Evolutionary conservation across 2,329 filamentous ascomycete species (phyloP), one percentile per base, ranked within the genome.

Genomic region (Trichocomaceae sp.): DNA sequence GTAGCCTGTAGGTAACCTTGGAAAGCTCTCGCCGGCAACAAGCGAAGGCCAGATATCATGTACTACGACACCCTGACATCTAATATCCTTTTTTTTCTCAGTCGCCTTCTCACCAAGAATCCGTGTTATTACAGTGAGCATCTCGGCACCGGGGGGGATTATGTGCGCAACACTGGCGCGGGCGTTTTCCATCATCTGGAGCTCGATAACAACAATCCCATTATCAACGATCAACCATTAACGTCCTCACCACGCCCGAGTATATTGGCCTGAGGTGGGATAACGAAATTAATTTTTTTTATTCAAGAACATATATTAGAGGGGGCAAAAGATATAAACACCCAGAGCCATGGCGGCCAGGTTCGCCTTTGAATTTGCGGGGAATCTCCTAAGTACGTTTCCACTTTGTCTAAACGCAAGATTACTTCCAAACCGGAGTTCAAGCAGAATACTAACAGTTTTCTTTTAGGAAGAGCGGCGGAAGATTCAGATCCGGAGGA

Each of bases 401-500:
- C 17, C 22, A 8, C 8, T 6, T 19, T 15, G n/a, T 8, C 31
- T 23, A 9, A 29, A 26, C 7, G 23, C 2, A 10, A 29, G 7
- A 29, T 29, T 29, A 29, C 10, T 10, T 10, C 26, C 7, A 5
- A 6, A 29, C 3, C 7, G 23, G 23, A 29, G 26, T 8, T 10
- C 26, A 29, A 29, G 26, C 7, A 26, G 33, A n/a, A 53, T 37
- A 22, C 63, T 69, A 59, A 69, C 50, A 12, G 31, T 44, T 10
- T 49, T 33, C 58, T 56, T n/a, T 48, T 54, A 72, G 69, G 67
- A 62, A 66, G 69, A 63, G 68, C 66, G 45, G 58, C 65, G 50
- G 69, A 72, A 39, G 69, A 70, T 47, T 64, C 66, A 42, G 69
- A 72, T 54, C 69, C 69, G 47, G 69, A 68, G 37, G 65, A 71